These are phyloP conservation scores for Pseudogymnoascus sp. DNA, from an alignment of 2,329 filamentous ascomycete species.

Conservation along the genomic window DNA sequence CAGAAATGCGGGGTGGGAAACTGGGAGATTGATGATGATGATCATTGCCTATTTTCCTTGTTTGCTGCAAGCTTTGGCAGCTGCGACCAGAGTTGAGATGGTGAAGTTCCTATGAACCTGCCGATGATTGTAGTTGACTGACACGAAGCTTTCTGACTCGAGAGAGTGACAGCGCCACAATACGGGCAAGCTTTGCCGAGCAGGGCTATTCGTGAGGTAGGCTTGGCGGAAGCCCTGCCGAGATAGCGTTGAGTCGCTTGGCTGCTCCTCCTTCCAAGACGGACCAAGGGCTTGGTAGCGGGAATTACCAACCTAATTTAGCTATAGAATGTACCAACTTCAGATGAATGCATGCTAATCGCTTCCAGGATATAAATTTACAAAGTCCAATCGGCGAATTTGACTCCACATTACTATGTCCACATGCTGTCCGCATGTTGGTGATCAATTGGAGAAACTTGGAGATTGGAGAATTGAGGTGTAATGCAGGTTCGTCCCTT, in stretches of 20 bases:
- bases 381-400: neutral
- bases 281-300: neutral
- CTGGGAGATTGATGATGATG: neutral
- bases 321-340: neutral
- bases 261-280: neutral
- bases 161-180: neutral
- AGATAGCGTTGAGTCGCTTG: neutral
- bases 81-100: neutral
- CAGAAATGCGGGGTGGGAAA: neutral
- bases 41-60: neutral
- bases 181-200: neutral
- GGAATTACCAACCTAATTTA: neutral
- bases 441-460: neutral
- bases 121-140: neutral
- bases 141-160: conserved; percentile 1
- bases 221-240: neutral
- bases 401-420: neutral
- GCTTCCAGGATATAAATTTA: neutral
- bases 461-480: neutral
- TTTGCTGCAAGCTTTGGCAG: neutral
- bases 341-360: neutral
- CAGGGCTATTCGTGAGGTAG: neutral
- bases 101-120: neutral
- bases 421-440: neutral
- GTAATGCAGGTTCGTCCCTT: neutral